Percentiles rank a stretch among this genome's conserved stretches.
Conservation (phyloP, 495 filamentous ascomycete genomes). For the Aspergillus baeticus region DNA sequence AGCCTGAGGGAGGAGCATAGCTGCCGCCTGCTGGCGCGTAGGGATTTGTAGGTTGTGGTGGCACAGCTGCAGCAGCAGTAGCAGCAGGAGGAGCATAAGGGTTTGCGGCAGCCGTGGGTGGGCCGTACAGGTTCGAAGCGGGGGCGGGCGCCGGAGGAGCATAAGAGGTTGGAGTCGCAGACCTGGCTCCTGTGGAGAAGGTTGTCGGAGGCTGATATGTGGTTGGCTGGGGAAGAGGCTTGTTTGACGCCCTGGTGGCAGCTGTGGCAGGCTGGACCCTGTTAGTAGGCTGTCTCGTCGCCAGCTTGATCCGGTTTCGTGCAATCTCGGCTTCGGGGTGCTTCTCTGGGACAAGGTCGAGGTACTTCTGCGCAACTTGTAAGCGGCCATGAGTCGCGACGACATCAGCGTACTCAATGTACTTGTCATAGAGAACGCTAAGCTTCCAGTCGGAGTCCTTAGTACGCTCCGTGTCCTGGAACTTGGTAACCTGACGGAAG, state of each 20-base stretch:
- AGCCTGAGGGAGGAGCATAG: constrained; percentile 41
- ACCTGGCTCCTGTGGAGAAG: constrained; percentile 31
- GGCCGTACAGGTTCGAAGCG: constrained; percentile 27
- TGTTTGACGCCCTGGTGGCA: constrained; percentile 25
- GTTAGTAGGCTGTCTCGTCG: constrained; percentile 65
- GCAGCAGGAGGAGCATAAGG: constrained; percentile 58
- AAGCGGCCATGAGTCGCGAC: constrained; percentile 88
- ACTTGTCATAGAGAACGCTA: constrained; percentile 84
- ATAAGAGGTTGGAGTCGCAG: constrained; percentile 26
- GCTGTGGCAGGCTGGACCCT: constrained; percentile 34
- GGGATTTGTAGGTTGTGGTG: constrained; percentile 51
- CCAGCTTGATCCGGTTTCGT: constrained; percentile 80
- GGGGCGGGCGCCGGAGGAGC: constrained; percentile 26
- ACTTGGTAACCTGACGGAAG: constrained; percentile 92
- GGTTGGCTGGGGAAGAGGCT: constrained; percentile 40
- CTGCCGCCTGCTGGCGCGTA: constrained; percentile 52
- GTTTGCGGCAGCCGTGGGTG: constrained; percentile 43
- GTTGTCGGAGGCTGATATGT: constrained; percentile 40
- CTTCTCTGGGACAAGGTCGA: constrained; percentile 79
- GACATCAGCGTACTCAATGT: constrained; percentile 95
- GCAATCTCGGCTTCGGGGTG: constrained; percentile 90
- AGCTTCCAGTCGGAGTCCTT: constrained; percentile 84
- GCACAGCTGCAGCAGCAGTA: constrained; percentile 38
- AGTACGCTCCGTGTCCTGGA: constrained; percentile 72
- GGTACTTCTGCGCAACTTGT: constrained; percentile 82